phyloP scores from a whole-genome alignment of 306 rosid genomes.

The Crotalaria pallida region DNA sequence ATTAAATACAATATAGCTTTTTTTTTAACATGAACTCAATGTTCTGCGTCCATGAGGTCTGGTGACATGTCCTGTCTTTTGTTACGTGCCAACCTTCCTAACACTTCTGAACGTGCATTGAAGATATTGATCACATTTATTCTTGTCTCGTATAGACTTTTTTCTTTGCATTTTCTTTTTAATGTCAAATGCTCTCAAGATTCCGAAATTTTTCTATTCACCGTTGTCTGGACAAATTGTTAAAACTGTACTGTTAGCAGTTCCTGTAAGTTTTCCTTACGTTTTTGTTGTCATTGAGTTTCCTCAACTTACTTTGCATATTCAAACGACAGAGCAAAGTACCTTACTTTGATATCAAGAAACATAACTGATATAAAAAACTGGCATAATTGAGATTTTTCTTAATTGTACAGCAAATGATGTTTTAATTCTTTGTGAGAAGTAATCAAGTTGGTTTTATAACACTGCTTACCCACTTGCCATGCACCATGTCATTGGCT shows the following conservation, averaged over 20 bases:
- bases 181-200: neutral
- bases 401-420: neutral
- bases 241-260: neutral
- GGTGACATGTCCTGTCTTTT: slow-evolving; percentile 7
- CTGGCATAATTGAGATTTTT: neutral
- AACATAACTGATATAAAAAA: too few species aligned
- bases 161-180: neutral
- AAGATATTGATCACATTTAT: neutral
- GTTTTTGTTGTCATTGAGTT: neutral
- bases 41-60: slow-evolving; percentile 6
- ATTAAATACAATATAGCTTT: neutral
- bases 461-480: too few species aligned
- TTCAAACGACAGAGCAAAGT: too few species aligned
- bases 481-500: too few species aligned
- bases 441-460: neutral
- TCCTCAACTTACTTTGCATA: neutral
- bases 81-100: neutral
- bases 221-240: neutral
- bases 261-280: neutral
- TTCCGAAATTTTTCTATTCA: neutral
- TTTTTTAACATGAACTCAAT: slow-evolving; percentile 5
- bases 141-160: neutral
- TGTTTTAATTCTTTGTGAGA: neutral
- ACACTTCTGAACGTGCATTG: neutral
- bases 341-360: too few species aligned